These are phyloP conservation scores for Sugiyamaella japonica DNA, from an alignment of 1,139 yeast species.

Conservation along the genomic window DNA sequence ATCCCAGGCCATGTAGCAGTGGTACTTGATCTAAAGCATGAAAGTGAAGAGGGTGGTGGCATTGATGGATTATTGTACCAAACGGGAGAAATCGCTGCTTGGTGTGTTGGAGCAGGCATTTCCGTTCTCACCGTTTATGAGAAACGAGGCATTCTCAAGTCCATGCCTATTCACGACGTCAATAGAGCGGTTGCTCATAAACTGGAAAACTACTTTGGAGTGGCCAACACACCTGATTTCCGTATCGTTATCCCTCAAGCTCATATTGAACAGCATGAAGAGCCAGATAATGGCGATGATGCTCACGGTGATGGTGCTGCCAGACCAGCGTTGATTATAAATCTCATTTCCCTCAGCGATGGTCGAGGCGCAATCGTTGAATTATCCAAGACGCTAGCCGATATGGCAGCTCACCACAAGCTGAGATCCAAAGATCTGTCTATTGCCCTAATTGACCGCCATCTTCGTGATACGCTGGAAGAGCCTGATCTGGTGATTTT, in stretches of 20 bases:
- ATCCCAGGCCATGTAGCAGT: constrained; percentile 77
- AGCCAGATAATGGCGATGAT: constrained; percentile 64
- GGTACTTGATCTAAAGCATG: constrained; percentile 67
- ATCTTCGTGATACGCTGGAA: constrained; percentile 72
- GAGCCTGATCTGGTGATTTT: constrained; percentile 88
- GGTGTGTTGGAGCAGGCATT: constrained; percentile 88
- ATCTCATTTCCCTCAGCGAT: constrained; percentile 70
- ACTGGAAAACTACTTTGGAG: constrained; percentile 73
- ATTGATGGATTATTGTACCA: constrained; percentile 76
- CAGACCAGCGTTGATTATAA: constrained; percentile 49
- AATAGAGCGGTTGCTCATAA: constrained; percentile 60
- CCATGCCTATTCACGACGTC: constrained; percentile 49
- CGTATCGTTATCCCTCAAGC: constrained; percentile 13
- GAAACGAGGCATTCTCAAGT: constrained; percentile 65
- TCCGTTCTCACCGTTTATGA: constrained; percentile 75
- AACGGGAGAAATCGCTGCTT: constrained; percentile 73
- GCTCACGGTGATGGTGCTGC: constrained; percentile 46
- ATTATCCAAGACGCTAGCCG: constrained; percentile 80
- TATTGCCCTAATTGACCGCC: constrained; percentile 71
- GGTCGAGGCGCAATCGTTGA: constrained; percentile 91
- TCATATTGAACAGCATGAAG: constrained; percentile 44
- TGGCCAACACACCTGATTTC: constrained; percentile 62
- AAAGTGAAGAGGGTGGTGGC: constrained; percentile 91
- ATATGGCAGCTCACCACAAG: constrained; percentile 62
- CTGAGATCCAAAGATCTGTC: constrained; percentile 68